A percentile compares a stretch with the other conserved stretches of the same genome.
Conservation (phyloP, 1,284 basidiomycete genomes). For the Moniliophthora roreri region DNA sequence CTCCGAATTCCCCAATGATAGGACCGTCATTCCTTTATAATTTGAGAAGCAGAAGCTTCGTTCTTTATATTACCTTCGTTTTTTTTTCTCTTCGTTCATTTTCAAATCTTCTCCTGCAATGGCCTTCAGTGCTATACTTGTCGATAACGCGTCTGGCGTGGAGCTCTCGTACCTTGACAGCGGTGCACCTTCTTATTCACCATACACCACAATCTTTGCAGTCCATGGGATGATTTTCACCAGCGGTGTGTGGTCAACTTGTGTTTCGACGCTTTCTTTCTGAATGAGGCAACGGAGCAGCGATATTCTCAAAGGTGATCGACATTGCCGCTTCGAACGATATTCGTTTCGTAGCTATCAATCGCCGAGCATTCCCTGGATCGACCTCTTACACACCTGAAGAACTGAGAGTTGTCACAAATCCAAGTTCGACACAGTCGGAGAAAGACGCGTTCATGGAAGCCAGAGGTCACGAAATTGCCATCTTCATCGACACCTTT, state of each 20-base stretch:
- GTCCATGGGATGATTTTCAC: slow-evolving; percentile 36
- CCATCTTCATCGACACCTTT: slow-evolving; percentile 31
- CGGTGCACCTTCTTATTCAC: slow-evolving; percentile 18
- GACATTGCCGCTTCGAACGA: slow-evolving; percentile 13
- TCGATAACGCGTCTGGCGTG: neutral
- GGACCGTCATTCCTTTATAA: slow-evolving; percentile 1
- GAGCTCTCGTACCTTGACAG: slow-evolving; percentile 23
- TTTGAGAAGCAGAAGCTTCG: slow-evolving; percentile 6
- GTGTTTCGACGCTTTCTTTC: neutral
- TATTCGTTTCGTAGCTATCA: slow-evolving; percentile 27
- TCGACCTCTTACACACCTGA: slow-evolving; percentile 20
- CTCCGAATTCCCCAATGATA: slow-evolving; percentile 3
- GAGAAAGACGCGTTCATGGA: slow-evolving; percentile 24
- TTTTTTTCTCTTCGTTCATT: neutral
- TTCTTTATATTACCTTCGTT: neutral
- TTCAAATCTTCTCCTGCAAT: neutral
- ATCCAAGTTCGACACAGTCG: slow-evolving; percentile 21
- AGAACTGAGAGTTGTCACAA: slow-evolving; percentile 20
- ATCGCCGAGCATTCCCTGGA: slow-evolving; percentile 21
- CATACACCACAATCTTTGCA: slow-evolving; percentile 24
- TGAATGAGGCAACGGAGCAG: slow-evolving; percentile 1
- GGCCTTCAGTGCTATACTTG: neutral
- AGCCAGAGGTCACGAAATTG: slow-evolving; percentile 30
- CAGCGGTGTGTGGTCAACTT: slow-evolving; percentile 14
- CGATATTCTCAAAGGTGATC: slow-evolving; percentile 18